Base-by-base conservation (phyloP, 192 early-diverging fungal genomes). In the Mortierella antarctica region DNA sequence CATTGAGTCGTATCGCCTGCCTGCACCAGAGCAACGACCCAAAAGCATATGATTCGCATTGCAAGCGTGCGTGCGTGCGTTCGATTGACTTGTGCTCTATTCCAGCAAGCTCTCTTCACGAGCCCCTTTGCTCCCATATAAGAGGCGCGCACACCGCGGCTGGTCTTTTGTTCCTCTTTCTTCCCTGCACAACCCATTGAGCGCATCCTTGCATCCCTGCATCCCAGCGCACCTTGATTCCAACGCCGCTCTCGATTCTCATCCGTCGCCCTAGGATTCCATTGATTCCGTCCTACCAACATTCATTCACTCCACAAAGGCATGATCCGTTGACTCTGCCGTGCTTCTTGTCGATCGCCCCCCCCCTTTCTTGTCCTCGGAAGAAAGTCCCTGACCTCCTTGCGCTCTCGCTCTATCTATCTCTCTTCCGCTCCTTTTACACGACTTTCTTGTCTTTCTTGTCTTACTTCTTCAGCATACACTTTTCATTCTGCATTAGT, bases 1-100 rank as follows among this genome's bases (percentile, higher is more conserved):
- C 31, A 31, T 31, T 31, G 31, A 31, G 31, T 31, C 1, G 31
- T 31, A 31, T 31, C 31, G 31, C 3, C 31, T 31, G 31, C 31
- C 31, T 31, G 31, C 31, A 31, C 31, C 31, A 31, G 31, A 31
- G 50, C 14, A 7, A 23, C n/a, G 42, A 51, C 39, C 39, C 47
- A 61, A 52, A 65, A 58, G 71, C 71, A 73, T 73, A 73, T 73
- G 71, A 73, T 73, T 73, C 65, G 62, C 71, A 73, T 64, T 13
- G 46, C 44, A 56, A 47, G 17, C 45, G 45, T 21, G n/a, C 31
- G 63, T 50, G 21, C 31, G n/a, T 54, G 15, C 60, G n/a, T 54
- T 0, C 60, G 11, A 56, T 56, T 21, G 9, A 10, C 9, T 59
- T 59, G 57, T 12, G 3, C 31, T 3, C 31, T 31, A 31, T 31